Evolutionary conservation across 140 eudicot genomes (phyloP), one percentile per base, ranked within the genome.

Genomic region (Eryngium alpinum): DNA sequence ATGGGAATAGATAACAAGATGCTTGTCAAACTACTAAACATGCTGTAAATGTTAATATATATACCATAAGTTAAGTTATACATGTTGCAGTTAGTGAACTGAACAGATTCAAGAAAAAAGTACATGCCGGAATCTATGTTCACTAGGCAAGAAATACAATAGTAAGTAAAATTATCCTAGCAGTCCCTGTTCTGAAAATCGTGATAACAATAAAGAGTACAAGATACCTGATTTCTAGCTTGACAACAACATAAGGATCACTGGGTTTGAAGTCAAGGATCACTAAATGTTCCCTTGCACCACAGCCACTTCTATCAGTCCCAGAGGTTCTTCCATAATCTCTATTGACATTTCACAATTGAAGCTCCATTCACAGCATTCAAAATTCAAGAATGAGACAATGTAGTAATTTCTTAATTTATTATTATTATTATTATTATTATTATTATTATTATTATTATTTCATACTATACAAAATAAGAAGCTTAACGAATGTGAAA

Each of bases 161-260:
- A 16, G 33, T 31, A 27, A 6, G 43, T 46, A 43, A 24, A 14
- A 75, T 7, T 9, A 28, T 75, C 14, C 60, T 15, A 13, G 25
- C 25, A 25, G n/a, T 50, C 28, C 43, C n/a, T n/a, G n/a, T n/a
- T n/a, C n/a, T n/a, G n/a, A n/a, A n/a, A 51, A n/a, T 46, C 25
- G 62, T 14, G n/a, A 46, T n/a, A 53, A 62, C 27, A 25, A 62
- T 62, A 62, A 10, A 75, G 33, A 34, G 11, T 5, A 46, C 14
- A 50, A 22, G 25, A 76, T 76, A 89, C 93, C 93, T 89, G 93
- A 82, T 84, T n/a, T 46, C 88, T 25, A 87, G 86, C 82, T 84
- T 89, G 71, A 86, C 43, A 62, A 87, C 81, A 74, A 89, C 93
- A 80, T 89, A 89, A 77, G 93, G 93, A 82, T 89, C 93, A 82